Evolutionary conservation across 768 basidiomycete genomes (phyloP).

Genomic region (Calocybe gangraenosa): DNA sequence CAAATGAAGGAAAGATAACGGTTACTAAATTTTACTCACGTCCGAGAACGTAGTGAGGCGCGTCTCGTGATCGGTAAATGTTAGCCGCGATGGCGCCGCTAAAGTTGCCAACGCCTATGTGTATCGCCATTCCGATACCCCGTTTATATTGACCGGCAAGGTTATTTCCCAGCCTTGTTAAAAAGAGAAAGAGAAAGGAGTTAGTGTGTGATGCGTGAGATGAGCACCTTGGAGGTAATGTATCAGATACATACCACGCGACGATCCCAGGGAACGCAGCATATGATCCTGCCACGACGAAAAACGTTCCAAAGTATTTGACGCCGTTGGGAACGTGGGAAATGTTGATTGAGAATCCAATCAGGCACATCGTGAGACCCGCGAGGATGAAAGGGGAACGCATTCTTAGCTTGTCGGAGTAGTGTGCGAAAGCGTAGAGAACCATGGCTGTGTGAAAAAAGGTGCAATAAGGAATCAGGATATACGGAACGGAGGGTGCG

Average conservation of each 20-base stretch:
- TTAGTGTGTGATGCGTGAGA: not conserved
- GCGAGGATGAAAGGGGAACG: slow-evolving; percentile 58
- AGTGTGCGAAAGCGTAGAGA: slow-evolving; percentile 48
- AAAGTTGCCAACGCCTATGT: slow-evolving; percentile 68
- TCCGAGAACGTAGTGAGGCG: slow-evolving; percentile 58
- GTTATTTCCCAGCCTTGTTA: slow-evolving; percentile 63
- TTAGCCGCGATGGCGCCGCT: slow-evolving; percentile 61
- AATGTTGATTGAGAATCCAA: slow-evolving; percentile 65
- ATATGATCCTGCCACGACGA: slow-evolving; percentile 62
- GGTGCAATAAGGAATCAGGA: not conserved
- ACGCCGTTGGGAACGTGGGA: slow-evolving; percentile 44
- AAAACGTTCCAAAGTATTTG: slow-evolving; percentile 74
- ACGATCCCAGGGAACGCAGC: slow-evolving; percentile 55
- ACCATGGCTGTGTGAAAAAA: slow-evolving; percentile 39
- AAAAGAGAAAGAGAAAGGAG: not conserved
- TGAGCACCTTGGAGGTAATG: not conserved
- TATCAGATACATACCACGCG: slow-evolving; percentile 43
- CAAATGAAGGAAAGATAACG: not conserved
- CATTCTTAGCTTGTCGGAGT: slow-evolving; percentile 51
- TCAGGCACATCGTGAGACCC: slow-evolving; percentile 43
- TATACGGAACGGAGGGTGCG: not conserved
- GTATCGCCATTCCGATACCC: slow-evolving; percentile 60
- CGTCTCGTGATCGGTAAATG: slow-evolving; percentile 55
- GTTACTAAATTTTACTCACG: slow-evolving; percentile 44
- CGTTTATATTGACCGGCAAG: slow-evolving; percentile 69